Conservation (phyloP, 2,329 filamentous ascomycete genomes). For the Hypoxylon sp. region DNA sequence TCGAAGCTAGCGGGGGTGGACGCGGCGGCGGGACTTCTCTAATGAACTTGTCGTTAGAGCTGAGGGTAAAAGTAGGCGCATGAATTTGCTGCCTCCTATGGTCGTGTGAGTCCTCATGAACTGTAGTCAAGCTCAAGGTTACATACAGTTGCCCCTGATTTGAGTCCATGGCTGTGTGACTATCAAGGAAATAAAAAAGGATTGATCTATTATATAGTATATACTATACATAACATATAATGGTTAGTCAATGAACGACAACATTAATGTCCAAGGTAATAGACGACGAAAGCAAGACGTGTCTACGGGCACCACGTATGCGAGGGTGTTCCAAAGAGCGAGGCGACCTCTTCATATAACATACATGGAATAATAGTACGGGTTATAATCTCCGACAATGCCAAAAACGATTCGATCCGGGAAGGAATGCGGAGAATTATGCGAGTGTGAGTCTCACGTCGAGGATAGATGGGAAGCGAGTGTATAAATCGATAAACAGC, state of each 20-base stretch:
- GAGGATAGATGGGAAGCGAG: constrained; percentile 56
- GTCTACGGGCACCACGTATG: constrained; percentile 54
- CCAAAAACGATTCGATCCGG: constrained; percentile 47
- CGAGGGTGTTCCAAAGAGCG: constrained; percentile 57
- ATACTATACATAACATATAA: constrained; percentile 54
- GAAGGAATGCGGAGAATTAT: constrained; percentile 58
- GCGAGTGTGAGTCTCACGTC: constrained; percentile 56
- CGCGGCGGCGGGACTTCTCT: constrained; percentile 62
- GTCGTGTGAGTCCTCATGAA: constrained; percentile 56
- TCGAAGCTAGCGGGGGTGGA: constrained; percentile 62
- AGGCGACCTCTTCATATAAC: constrained; percentile 55
- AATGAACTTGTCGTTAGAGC: constrained; percentile 64
- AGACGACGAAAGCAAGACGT: constrained; percentile 42
- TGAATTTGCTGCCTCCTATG: constrained; percentile 65
- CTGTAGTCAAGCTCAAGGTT: constrained; percentile 42
- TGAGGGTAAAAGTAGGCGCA: constrained; percentile 66
- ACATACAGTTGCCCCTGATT: constrained; percentile 69
- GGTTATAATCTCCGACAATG: constrained; percentile 55
- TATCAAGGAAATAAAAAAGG: constrained; percentile 54
- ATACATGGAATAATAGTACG: constrained; percentile 59
- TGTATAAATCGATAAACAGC: constrained; percentile 47
- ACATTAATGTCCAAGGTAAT: constrained; percentile 52
- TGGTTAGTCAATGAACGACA: constrained; percentile 59
- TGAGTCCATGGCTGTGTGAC: constrained; percentile 65
- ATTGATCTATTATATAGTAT: constrained; percentile 57